These are phyloP conservation scores for Leucosporidium yakuticum DNA, from an alignment of 768 basidiomycete genomes.

Conservation along the genomic window DNA sequence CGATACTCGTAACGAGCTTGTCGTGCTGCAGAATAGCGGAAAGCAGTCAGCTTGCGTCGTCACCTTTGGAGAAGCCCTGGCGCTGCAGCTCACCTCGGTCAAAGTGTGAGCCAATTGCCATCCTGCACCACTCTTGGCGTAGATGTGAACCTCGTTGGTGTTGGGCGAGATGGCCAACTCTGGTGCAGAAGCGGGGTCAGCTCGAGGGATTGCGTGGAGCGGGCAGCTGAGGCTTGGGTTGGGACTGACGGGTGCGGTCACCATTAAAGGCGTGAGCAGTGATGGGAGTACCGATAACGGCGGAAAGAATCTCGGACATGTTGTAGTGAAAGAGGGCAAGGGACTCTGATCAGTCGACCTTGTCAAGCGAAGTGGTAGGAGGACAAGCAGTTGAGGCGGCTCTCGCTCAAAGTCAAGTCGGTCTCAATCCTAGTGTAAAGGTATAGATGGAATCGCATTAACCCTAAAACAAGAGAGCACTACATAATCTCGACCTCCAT, in stretches of 20 bases:
- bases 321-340: not conserved
- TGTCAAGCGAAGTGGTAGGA: not conserved
- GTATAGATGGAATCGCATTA: not conserved
- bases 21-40: conserved; percentile 63
- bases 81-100: conserved; percentile 59
- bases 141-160: conserved; percentile 79
- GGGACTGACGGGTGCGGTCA: conserved; percentile 69
- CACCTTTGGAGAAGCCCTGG: not conserved
- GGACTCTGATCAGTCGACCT: conserved; percentile 5
- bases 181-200: conserved; percentile 41
- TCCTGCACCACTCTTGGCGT: conserved; percentile 58
- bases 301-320: conserved; percentile 21
- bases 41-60: not conserved
- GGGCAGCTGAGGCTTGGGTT: not conserved
- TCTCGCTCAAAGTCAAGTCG: not conserved
- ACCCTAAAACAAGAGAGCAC: not conserved
- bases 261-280: conserved; percentile 87
- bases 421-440: no score
- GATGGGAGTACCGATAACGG: conserved; percentile 54
- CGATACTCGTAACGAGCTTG: conserved; percentile 93
- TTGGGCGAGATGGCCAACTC: conserved; percentile 89
- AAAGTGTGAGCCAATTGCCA: conserved; percentile 70
- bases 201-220: conserved; percentile 2
- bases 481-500: conserved; percentile 48
- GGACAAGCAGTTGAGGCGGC: not conserved